Conservation (phyloP, 495 filamentous ascomycete species). For the Hamigera avellanea region DNA sequence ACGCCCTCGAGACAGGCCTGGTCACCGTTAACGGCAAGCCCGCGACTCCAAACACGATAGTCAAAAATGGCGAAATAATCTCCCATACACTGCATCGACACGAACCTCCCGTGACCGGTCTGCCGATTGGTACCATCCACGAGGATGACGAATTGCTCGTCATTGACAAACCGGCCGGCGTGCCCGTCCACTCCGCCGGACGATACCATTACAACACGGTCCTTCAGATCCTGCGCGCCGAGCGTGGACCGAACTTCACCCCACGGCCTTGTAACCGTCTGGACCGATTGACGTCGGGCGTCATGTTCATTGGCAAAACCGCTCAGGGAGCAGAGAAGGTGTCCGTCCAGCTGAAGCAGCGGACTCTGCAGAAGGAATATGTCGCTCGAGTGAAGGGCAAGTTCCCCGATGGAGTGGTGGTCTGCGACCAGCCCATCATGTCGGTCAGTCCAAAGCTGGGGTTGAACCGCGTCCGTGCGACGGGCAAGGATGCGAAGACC, state of each 20-base stretch:
- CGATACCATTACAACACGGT: conserved; percentile 92
- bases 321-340: conserved; percentile 68
- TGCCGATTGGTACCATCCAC: conserved; percentile 69
- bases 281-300: conserved; percentile 85
- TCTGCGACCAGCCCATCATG: conserved; percentile 90
- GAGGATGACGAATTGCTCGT: conserved; percentile 88
- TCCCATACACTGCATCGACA: conserved; percentile 92
- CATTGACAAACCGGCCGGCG: conserved; percentile 90
- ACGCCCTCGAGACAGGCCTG: conserved; percentile 66
- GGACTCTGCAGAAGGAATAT: conserved; percentile 88
- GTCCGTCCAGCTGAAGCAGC: conserved; percentile 52
- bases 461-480: conserved; percentile 83
- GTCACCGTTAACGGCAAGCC: conserved; percentile 62
- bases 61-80: conserved; percentile 76
- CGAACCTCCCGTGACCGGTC: conserved; percentile 80
- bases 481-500: conserved; percentile 78
- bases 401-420: conserved; percentile 70
- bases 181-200: conserved; percentile 90
- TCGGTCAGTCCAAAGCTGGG: conserved; percentile 91
- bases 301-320: conserved; percentile 95
- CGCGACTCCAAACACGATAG: conserved; percentile 41
- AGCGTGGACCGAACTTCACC: conserved; percentile 56
- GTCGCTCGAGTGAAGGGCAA: conserved; percentile 80
- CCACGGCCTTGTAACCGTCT: conserved; percentile 85
- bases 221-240: conserved; percentile 80